Base-by-base conservation (phyloP, 2,329 filamentous ascomycete species). In the Cercospora zeae-maydis region DNA sequence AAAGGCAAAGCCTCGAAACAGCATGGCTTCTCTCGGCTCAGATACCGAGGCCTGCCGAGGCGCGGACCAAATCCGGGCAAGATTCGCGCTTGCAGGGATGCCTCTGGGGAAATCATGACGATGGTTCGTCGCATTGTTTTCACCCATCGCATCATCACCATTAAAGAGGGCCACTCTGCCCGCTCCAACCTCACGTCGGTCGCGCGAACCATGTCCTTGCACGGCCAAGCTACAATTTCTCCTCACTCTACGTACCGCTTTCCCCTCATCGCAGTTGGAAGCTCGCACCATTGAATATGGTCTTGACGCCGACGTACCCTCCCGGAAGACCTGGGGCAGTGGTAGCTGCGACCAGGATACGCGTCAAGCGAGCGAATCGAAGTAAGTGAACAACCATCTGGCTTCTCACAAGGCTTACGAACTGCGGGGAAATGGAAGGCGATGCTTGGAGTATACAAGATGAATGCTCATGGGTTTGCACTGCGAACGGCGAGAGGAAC, bases 211-310 rank as follows among this genome's bases (percentile, higher is more conserved):
- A 61, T 61, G 58, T 61, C 58, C 58, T 47, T 55, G 58, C 49
- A 47, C 34, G 16, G 30, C 33, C 58, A 61, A 59, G 45, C 57
- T 36, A 34, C 49, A 34, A 31, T 60, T 45, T 55, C 58, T 53
- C 49, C 58, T 61, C 56, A 58, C 27, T 58, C 42, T 55, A 61
- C 58, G 58, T 61, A 61, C 58, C 39, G 14, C 24, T 55, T 61
- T 21, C 58, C 58, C 58, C 42, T 52, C 49, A 47, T 33, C 33
- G 19, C 33, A 27, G 34, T 19, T 55, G 36, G 49, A 14, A n/a
- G 42, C 34, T 47, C 58, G 51, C 30, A 37, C 19, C n/a, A 9
- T 30, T 52, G 47, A 39, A 27, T 30, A 52, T 13, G 19, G 27
- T 51, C 47, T 51, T 21, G 47, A 51, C 47, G 21, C 47, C 3